Evolutionary conservation across 2,329 filamentous ascomycete genomes (phyloP).

Genomic region (Aspergillus bombycis): DNA sequence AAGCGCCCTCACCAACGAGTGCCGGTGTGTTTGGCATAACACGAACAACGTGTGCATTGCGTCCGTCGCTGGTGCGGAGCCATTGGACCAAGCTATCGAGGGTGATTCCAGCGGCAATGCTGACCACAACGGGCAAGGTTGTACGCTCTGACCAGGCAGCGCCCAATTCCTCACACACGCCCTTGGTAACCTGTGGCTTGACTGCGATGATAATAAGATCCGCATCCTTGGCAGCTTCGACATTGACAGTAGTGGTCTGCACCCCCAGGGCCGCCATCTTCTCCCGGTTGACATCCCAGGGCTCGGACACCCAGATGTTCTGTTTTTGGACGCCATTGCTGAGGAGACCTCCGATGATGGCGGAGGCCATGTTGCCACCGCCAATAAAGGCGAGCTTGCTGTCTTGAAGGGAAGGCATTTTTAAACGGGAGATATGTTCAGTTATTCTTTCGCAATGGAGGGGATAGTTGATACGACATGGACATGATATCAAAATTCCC

Average conservation of each 20-base stretch:
- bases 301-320: slow-evolving; percentile 40
- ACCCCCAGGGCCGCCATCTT: slow-evolving; percentile 37
- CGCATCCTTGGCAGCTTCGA: slow-evolving; percentile 30
- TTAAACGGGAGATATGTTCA: background rate
- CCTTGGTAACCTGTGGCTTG: slow-evolving; percentile 38
- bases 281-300: slow-evolving; percentile 39
- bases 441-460: background rate
- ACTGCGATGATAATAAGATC: slow-evolving; percentile 39
- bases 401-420: slow-evolving; percentile 31
- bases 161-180: slow-evolving; percentile 37
- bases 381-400: slow-evolving; percentile 42
- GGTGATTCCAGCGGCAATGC: slow-evolving; percentile 40
- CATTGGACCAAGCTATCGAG: slow-evolving; percentile 34
- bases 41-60: slow-evolving; percentile 33
- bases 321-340: slow-evolving; percentile 31
- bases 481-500: background rate
- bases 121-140: slow-evolving; percentile 34
- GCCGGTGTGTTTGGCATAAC: slow-evolving; percentile 43
- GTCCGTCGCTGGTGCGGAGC: slow-evolving; percentile 30
- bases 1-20: slow-evolving; percentile 37
- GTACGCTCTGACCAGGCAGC: slow-evolving; percentile 29
- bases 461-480: background rate
- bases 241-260: slow-evolving; percentile 35
- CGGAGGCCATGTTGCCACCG: slow-evolving; percentile 42
- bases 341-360: slow-evolving; percentile 38